These are phyloP conservation scores for Cyberlindnera maritima DNA, from an alignment of 805 yeast genomes.

Conservation along the genomic window DNA sequence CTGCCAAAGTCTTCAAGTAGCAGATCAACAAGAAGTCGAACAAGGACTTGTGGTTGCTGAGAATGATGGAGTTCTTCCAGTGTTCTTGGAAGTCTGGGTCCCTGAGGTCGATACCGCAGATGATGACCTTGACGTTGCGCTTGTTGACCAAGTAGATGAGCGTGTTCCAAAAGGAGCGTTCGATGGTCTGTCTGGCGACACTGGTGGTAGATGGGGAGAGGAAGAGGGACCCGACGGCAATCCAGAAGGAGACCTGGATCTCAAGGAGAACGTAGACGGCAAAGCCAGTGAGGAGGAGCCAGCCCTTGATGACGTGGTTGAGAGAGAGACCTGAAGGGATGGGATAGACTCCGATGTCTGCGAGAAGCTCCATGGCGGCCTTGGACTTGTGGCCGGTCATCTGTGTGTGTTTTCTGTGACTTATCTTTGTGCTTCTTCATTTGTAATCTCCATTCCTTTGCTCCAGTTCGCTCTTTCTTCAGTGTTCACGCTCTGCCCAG, in stretches of 20 bases:
- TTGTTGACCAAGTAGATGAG: constrained; percentile 23
- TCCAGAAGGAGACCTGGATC: constrained; percentile 10
- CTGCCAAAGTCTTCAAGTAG: constrained; percentile 29
- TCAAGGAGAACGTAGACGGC: constrained; percentile 11
- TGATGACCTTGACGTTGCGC: constrained; percentile 25
- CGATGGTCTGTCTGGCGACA: background rate
- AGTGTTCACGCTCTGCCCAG: too few relatives aligned
- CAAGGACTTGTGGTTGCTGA: constrained; percentile 64
- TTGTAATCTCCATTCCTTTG: too few relatives aligned
- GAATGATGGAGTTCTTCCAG: constrained; percentile 34
- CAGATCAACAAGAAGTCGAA: constrained; percentile 62
- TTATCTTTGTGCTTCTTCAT: too few relatives aligned
- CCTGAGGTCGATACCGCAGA: constrained; percentile 26
- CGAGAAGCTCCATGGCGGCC: constrained; percentile 15
- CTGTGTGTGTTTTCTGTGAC: background rate
- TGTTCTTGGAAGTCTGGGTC: constrained; percentile 20
- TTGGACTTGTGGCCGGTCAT: constrained; percentile 2
- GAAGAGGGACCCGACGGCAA: constrained; percentile 1
- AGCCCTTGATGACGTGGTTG: constrained; percentile 20
- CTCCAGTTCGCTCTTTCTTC: too few relatives aligned
- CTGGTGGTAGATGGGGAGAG: constrained; percentile 5
- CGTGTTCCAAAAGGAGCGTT: constrained; percentile 19
- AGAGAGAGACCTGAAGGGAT: constrained; percentile 19
- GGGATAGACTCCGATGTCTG: constrained; percentile 23
- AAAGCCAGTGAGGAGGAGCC: constrained; percentile 17